A percentile compares a stretch with the other conserved stretches of the same genome.
Evolutionary conservation across 2,329 filamentous ascomycete species (phyloP).

Genomic region (Exophiala sp.): DNA sequence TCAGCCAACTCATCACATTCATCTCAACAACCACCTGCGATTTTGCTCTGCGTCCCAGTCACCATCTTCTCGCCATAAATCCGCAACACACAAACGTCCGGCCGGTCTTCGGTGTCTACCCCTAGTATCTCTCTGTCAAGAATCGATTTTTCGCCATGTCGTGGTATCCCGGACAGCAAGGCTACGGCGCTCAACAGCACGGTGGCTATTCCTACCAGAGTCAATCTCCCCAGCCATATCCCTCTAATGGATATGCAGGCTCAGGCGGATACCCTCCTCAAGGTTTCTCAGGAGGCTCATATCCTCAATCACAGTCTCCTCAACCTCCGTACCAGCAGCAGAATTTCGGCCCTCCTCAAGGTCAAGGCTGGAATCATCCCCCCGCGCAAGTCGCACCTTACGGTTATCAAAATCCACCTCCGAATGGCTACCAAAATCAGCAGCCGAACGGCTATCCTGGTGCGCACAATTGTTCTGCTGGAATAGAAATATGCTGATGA

Average conservation of each 20-base stretch:
- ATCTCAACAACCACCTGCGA: no score
- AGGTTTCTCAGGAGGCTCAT: conserved; percentile 9
- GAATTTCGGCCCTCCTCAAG: conserved; percentile 24
- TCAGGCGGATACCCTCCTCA: background rate
- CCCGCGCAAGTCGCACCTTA: conserved; percentile 34
- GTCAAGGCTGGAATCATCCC: conserved; percentile 44
- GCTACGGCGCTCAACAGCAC: conserved; percentile 41
- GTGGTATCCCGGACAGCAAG: conserved; percentile 17
- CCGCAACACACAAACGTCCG: no score
- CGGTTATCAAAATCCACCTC: conserved; percentile 21
- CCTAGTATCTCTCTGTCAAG: no score
- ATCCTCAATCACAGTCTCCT: conserved; percentile 32
- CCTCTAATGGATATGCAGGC: conserved; percentile 24
- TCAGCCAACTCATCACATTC: no score
- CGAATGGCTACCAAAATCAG: conserved; percentile 22
- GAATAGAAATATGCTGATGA: conserved; percentile 4
- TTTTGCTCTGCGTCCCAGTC: no score
- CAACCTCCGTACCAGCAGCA: conserved; percentile 30
- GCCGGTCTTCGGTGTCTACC: no score
- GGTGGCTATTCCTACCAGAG: conserved; percentile 30
- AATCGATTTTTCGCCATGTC: conserved; percentile 14
- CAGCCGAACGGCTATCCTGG: conserved; percentile 42
- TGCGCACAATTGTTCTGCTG: conserved; percentile 25
- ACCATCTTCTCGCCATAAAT: no score
- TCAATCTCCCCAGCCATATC: conserved; percentile 33